These are phyloP conservation scores for Boletus sp. DNA, from an alignment of 1,284 basidiomycete genomes.

Conservation along the genomic window DNA sequence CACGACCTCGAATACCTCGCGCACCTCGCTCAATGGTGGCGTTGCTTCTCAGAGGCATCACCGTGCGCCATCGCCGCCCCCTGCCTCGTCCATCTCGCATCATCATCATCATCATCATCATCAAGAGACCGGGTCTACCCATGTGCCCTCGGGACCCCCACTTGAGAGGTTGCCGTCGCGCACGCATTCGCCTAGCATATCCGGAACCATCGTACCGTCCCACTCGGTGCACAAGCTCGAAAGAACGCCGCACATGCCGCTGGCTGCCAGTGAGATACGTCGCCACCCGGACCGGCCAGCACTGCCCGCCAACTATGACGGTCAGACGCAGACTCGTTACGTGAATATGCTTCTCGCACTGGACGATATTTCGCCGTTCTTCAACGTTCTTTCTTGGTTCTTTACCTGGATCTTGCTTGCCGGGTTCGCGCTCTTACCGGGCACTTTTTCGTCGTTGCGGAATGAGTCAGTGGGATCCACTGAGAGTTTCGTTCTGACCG, in stretches of 20 bases:
- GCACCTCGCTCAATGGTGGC: conserved; percentile 22
- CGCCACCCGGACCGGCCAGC: conserved; percentile 23
- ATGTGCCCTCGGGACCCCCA: conserved; percentile 6
- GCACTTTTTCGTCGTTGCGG: conserved; percentile 50
- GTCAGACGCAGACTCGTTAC: conserved; percentile 29
- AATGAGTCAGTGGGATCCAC: conserved; percentile 26
- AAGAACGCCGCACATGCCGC: conserved; percentile 5
- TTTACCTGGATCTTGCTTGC: conserved; percentile 58
- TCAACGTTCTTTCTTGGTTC: conserved; percentile 47
- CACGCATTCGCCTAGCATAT: conserved; percentile 7
- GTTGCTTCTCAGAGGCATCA: conserved; percentile 16
- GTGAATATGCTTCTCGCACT: conserved; percentile 33
- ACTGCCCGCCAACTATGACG: conserved; percentile 25
- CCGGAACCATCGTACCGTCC: not conserved
- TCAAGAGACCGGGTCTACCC: conserved; percentile 1
- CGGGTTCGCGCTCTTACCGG: conserved; percentile 56
- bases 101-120: no score
- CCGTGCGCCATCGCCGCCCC: conserved; percentile 10
- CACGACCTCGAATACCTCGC: conserved; percentile 18
- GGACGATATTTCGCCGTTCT: conserved; percentile 31
- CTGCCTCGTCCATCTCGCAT: conserved; percentile 2
- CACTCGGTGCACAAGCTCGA: conserved; percentile 4
- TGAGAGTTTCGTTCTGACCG: conserved; percentile 32
- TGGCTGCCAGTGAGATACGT: conserved; percentile 17
- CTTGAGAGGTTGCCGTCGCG: conserved; percentile 21